A percentile compares a stretch with the other conserved stretches of the same genome.
Evolutionary conservation across 768 basidiomycete species (phyloP).

Genomic region (Boletellus emodensis): DNA sequence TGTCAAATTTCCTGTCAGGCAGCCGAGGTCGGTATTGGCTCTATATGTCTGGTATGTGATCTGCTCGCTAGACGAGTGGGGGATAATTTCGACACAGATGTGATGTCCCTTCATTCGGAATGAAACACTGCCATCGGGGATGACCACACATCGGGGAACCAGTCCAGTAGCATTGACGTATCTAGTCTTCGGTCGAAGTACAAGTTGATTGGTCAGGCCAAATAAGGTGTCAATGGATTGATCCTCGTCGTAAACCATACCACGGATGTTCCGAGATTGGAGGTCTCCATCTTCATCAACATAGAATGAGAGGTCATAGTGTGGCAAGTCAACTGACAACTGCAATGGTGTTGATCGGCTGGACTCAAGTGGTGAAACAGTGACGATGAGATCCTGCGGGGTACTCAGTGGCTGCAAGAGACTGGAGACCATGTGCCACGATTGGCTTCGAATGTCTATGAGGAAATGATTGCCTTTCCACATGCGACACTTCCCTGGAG

Average conservation of each 20-base stretch:
- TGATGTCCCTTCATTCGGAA: slow-evolving; percentile 7
- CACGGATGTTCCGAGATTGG: slow-evolving; percentile 37
- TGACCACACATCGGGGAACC: slow-evolving; percentile 27
- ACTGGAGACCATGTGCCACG: slow-evolving; percentile 19
- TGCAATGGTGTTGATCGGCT: not conserved
- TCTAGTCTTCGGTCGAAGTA: slow-evolving; percentile 30
- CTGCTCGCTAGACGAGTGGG: not conserved
- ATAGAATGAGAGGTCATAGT: slow-evolving; percentile 38
- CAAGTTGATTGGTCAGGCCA: slow-evolving; percentile 37
- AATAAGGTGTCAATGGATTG: slow-evolving; percentile 42
- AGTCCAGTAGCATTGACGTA: not conserved
- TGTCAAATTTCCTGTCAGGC: slow-evolving; percentile 22
- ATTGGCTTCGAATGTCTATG: slow-evolving; percentile 23
- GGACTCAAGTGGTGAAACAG: not conserved
- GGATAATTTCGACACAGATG: slow-evolving; percentile 7
- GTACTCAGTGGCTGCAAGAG: slow-evolving; percentile 14
- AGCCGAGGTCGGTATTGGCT: slow-evolving; percentile 28
- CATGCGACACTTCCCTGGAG: slow-evolving; percentile 1
- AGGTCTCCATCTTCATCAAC: slow-evolving; percentile 29
- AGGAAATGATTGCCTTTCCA: slow-evolving; percentile 6
- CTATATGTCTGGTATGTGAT: slow-evolving; percentile 25
- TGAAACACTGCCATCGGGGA: slow-evolving; percentile 33
- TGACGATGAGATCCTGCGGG: slow-evolving; percentile 16
- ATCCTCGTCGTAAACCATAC: slow-evolving; percentile 36
- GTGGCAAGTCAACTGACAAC: slow-evolving; percentile 34